A percentile compares a stretch with the other conserved stretches of the same genome.
phyloP scores from a whole-genome alignment of 805 yeast genomes.

The Grigorovia transvaalensis region DNA sequence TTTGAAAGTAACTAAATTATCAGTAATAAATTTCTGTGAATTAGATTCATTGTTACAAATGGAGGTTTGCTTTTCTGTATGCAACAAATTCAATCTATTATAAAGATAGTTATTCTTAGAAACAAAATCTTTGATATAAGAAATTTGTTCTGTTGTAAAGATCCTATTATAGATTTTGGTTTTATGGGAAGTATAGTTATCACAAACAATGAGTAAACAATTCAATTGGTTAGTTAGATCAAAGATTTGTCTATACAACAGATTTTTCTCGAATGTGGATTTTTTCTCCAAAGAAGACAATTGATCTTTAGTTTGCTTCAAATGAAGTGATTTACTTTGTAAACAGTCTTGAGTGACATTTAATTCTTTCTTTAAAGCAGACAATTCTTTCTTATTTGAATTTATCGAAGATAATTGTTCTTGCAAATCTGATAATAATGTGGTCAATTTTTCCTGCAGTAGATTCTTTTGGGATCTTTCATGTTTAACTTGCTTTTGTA shows the following conservation, averaged over 20 bases:
- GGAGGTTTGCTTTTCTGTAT: conserved; percentile 13
- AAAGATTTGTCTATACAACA: conserved; percentile 30
- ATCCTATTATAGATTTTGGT: background rate
- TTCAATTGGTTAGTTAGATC: conserved; percentile 78
- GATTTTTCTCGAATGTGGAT: conserved; percentile 27
- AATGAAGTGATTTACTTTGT: conserved; percentile 32
- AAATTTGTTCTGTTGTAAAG: conserved; percentile 40
- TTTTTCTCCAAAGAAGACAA: conserved; percentile 25
- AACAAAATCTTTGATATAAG: conserved; percentile 44
- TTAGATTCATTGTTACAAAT: conserved; percentile 51
- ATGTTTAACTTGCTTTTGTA: conserved; percentile 52
- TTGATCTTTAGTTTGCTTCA: conserved; percentile 8
- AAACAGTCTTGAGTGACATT: conserved; percentile 43
- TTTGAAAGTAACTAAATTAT: conserved; percentile 60
- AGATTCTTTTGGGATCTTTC: conserved; percentile 61
- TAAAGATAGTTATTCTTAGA: conserved; percentile 17
- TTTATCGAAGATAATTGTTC: conserved; percentile 62
- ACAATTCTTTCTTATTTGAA: conserved; percentile 51
- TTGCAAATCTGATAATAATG: conserved; percentile 65
- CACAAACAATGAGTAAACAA: conserved; percentile 47
- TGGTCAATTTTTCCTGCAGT: conserved; percentile 57
- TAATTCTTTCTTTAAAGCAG: conserved; percentile 43
- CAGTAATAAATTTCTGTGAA: conserved; percentile 58
- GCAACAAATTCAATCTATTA: background rate
- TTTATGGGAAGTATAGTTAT: background rate